Base-by-base conservation (phyloP, 352 stramenopile species). In the Elongisporangium anandrum region DNA sequence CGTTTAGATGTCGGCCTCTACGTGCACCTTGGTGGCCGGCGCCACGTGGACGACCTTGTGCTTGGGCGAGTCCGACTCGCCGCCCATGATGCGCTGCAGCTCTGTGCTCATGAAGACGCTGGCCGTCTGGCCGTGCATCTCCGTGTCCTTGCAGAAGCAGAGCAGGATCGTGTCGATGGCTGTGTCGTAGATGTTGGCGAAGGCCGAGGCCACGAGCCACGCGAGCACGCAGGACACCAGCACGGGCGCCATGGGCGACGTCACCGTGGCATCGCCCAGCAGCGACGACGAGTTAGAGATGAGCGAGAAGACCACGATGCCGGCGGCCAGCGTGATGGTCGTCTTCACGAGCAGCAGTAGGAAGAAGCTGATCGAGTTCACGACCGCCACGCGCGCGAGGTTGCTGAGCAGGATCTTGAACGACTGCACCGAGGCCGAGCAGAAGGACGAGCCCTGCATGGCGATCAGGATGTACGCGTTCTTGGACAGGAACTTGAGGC, bases 401-500 rank as follows among this genome's bases (percentile, higher is more conserved):
- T 95, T 93, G 29, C 81, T 89, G 45, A 95, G 81, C 63, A 99
- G 96, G 34, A 99, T 95, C 38, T 96, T 94, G 61, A 96, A 94
- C 13, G 94, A 95, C 51, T 96, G 78, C 56, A 96, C 86, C n/a
- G 95, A 96, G 0, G 95, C 91, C 13, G 80, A 68, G 67, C 87
- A 96, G 61, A 96, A 96, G 7, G 77, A 90, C 51, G 63, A 73
- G n/a, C 85, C 81, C 23, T 85, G 75, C 69, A 91, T 91, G 20
- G 85, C 86, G 61, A 96, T 85, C 41, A 95, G 56, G 50, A 98
- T 97, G 72, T 98, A 98, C 15, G 91, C 89, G 79, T 99, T 99
- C 68, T 97, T 98, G 68, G 97, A 98, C 26, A 99, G 70, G 64
- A 99, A 99, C 65, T 98, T 98, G 68, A 99, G 88, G 63, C 92